phyloP scores from a whole-genome alignment of 2,329 filamentous ascomycete genomes.

The Epichloe sylvatica region DNA sequence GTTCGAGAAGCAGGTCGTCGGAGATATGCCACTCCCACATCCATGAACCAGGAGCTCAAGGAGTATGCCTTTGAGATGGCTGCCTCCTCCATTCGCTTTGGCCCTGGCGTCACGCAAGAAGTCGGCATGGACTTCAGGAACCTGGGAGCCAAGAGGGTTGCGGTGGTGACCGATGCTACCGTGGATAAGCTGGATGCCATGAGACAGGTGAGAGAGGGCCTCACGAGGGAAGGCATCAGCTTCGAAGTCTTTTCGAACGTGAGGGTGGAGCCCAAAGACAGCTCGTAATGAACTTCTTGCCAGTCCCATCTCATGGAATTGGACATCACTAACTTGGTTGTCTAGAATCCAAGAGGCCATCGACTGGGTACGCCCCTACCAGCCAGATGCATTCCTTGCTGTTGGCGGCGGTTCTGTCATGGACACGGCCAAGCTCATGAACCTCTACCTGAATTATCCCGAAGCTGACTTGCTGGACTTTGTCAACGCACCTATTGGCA shows the following conservation, averaged over 20 bases:
- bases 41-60: conserved; percentile 46
- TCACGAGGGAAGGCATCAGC: conserved; percentile 63
- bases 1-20: conserved; percentile 24
- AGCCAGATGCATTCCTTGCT: conserved; percentile 79
- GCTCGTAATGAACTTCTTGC: conserved; percentile 44
- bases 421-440: conserved; percentile 97
- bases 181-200: conserved; percentile 77
- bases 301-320: conserved; percentile 16
- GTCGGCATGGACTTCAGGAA: conserved; percentile 97
- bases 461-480: conserved; percentile 95
- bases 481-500: conserved; percentile 86
- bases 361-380: conserved; percentile 64
- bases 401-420: conserved; percentile 88
- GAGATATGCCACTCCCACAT: conserved; percentile 58
- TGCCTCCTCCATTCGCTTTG: conserved; percentile 85
- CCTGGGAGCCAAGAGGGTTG: conserved; percentile 72
- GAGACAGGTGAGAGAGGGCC: conserved; percentile 70
- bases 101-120: conserved; percentile 83
- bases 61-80: conserved; percentile 99
- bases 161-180: conserved; percentile 79
- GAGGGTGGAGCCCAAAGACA: conserved; percentile 86
- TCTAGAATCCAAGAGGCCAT: conserved; percentile 76
- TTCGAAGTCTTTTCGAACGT: conserved; percentile 73
- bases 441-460: conserved; percentile 80
- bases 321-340: not conserved